Base-by-base conservation (phyloP, 2,329 filamentous ascomycete species). In the Orbilia quercus region DNA sequence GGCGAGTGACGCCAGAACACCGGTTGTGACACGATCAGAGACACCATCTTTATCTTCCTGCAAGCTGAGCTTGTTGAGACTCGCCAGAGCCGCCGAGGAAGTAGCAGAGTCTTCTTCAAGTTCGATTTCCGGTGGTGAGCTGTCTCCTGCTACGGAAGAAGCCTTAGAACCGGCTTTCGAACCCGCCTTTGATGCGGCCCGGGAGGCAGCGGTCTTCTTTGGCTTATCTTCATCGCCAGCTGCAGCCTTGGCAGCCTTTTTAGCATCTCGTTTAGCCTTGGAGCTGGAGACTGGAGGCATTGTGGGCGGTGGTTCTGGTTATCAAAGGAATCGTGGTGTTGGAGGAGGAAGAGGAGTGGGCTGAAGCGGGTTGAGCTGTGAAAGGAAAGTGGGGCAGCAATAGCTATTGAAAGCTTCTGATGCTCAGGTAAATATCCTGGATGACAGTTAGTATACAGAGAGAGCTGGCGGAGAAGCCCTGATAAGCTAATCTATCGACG, bases 21-120 rank as follows among this genome's bases (percentile, higher is more conserved):
- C 95, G 74, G 95, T 99, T 74, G 96, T 99, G 82, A 99, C 95
- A 82, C 95, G 91, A 83, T 99, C 95, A 12, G 95, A 98, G 76
- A 99, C 86, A 80, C 95, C 95, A 81, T 96, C 88, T 84, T 96
- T 91, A 84, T 99, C 95, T 86, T 96, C 90, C 84, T 99, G 96
- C 62, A 93, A 86, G 47, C 91, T 89, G 77, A 99, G 86, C 81
- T 92, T 92, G 84, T 92, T 90, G 76, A 97, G 89, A 80, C 90
- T 90, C 77, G 90, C 88, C 81, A 89, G 83, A 84, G 94, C 91
- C 78, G 89, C 87, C 78, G 85, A 86, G 72, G 88, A 85, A 77
- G 89, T 91, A 72, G 89, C 90, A 45, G 69, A 64, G 48, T 84
- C 81, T 73, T 83, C 82, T 79, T 87, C 88, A 79, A 82, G 87